Evolutionary conservation across 345 rosid genomes (phyloP).

Genomic region (Syzygium aromaticum): DNA sequence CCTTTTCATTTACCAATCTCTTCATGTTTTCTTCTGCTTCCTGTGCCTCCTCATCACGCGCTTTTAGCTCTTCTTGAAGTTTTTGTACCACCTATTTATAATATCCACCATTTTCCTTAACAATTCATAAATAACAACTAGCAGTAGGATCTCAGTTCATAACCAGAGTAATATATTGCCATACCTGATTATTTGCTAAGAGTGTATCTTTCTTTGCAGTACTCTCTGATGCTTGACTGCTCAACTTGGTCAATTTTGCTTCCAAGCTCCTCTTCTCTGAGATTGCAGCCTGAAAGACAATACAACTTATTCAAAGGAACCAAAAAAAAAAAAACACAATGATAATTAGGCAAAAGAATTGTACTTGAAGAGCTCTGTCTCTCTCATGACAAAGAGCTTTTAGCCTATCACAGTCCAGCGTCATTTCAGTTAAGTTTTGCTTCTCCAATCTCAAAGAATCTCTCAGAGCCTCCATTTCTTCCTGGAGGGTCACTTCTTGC

Average conservation of each 20-base stretch:
- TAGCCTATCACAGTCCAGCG: constrained; percentile 46
- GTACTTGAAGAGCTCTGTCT: constrained; percentile 57
- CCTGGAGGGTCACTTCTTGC: constrained; percentile 52
- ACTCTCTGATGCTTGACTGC: constrained; percentile 28
- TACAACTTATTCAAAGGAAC: not conserved
- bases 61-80: constrained; percentile 61
- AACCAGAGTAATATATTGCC: not conserved
- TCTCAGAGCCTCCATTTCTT: constrained; percentile 55
- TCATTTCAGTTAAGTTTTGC: constrained; percentile 44
- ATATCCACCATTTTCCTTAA: constrained; percentile 8
- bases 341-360: not conserved
- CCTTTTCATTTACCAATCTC: constrained; percentile 47
- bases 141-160: not conserved
- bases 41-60: constrained; percentile 46
- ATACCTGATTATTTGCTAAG: constrained; percentile 54
- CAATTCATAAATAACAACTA: not conserved
- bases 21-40: constrained; percentile 41
- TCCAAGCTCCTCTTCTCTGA: constrained; percentile 57
- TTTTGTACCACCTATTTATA: constrained; percentile 33
- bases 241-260: constrained; percentile 37
- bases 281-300: constrained; percentile 39
- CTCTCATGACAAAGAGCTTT: constrained; percentile 55
- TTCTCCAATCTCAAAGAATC: constrained; percentile 54
- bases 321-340: not conserved
- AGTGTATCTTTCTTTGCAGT: constrained; percentile 28